Base-by-base conservation (phyloP, 2,329 filamentous ascomycete genomes). In the Paecilomyces sp. region DNA sequence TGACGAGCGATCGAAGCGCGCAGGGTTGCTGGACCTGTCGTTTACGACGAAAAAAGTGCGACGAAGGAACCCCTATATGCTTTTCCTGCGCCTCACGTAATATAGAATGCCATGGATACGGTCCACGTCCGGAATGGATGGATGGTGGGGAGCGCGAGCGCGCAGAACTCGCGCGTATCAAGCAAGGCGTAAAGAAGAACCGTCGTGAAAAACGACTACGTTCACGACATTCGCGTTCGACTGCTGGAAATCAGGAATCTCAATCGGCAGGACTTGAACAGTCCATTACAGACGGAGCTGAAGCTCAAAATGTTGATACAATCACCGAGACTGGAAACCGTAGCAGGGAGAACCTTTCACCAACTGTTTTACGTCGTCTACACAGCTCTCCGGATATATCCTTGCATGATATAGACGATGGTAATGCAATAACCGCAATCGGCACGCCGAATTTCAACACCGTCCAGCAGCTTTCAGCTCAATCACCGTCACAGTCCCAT, bases 121-220 rank as follows among this genome's bases (percentile, higher is more conserved):
- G 66, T 3, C 56, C 60, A n/a, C 67, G 63, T 54, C 67, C 67
- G 25, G 57, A 56, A n/a, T 69, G 67, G 67, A 64, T 69, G 63
- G 58, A 68, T 31, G 57, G 62, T 30, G 58, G 57, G 12, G 57
- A 61, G 15, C 51, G 51, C 11, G 51, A 53, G 13, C 51, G 24
- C 22, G 51, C 51, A 1, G 51, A 53, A 53, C 51, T 28, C 51
- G 18, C 51, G 18, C 51, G 51, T 11, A 53, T 53, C 11, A 53
- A 53, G 51, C 51, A 53, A 25, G 13, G 51, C 18, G 51, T 53
- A 2, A 53, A 53, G 24, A 53, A 22, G 51, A 53, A 53, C n/a
- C 51, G 51, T 13, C 22, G 51, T 13, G 22, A 53, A 24, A 53
- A 28, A 30, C 9, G 51, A 22, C 3, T 53, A 30, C 51, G 51